phyloP scores from a whole-genome alignment of 306 rosid species.

The Inga leiocalycina region DNA sequence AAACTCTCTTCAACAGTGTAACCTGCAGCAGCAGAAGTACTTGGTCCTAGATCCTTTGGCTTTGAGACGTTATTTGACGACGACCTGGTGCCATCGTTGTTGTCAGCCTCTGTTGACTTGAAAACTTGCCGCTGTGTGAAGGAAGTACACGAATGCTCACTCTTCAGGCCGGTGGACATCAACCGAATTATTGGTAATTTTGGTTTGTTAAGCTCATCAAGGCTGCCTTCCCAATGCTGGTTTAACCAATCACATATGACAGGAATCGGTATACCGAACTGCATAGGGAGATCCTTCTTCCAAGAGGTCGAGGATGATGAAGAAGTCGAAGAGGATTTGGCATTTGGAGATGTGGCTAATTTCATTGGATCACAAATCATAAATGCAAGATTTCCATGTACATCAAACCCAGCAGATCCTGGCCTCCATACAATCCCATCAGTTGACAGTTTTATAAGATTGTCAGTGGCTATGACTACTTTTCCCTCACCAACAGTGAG shows the following conservation, averaged over 20 bases:
- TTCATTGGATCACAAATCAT: slow-evolving; percentile 99
- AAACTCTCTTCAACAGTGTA: slow-evolving; percentile 59
- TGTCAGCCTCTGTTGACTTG: slow-evolving; percentile 67
- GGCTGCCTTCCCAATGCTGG: slow-evolving; percentile 99
- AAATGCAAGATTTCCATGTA: slow-evolving; percentile 91
- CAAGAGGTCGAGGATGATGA: slow-evolving; percentile 75
- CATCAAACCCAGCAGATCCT: slow-evolving; percentile 96
- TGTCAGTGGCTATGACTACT: slow-evolving; percentile 95
- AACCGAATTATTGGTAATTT: slow-evolving; percentile 84
- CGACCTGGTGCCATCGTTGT: slow-evolving; percentile 73
- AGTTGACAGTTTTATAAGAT: slow-evolving; percentile 88
- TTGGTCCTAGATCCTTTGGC: slow-evolving; percentile 59
- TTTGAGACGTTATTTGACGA: slow-evolving; percentile 65
- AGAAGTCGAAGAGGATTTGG: slow-evolving; percentile 84
- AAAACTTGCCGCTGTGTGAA: slow-evolving; percentile 82
- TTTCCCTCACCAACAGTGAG: slow-evolving; percentile 87
- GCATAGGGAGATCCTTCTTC: slow-evolving; percentile 90
- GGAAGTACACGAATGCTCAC: slow-evolving; percentile 92
- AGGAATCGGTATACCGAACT: slow-evolving; percentile 91
- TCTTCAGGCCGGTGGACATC: slow-evolving; percentile 83
- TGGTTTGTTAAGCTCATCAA: slow-evolving; percentile 96
- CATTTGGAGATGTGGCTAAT: slow-evolving; percentile 87
- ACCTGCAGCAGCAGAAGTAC: slow-evolving; percentile 56
- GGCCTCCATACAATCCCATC: slow-evolving; percentile 85
- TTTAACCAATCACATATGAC: slow-evolving; percentile 94